Base-by-base conservation (phyloP, 1,139 yeast genomes). In the Candida sp. region DNA sequence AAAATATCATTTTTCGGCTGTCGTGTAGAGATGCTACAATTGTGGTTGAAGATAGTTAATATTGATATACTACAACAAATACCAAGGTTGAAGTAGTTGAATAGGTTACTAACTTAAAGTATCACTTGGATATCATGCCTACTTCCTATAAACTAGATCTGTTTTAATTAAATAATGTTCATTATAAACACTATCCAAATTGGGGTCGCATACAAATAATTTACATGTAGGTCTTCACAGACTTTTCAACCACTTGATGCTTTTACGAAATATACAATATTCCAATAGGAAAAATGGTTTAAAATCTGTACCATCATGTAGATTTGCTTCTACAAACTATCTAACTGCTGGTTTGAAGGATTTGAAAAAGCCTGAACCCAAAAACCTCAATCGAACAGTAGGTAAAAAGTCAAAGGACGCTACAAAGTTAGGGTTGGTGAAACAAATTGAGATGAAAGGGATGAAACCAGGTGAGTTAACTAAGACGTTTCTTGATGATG, bases 401-500 rank as follows among this genome's bases (percentile, higher is more conserved):
- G 11, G 11, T 25, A 7, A 25, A 25, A 25, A 25, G 11, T 11
- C 7, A n/a, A 32, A 32, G 34, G 19, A 6, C 12, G 6, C 19
- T 9, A 32, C 11, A 5, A 32, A 32, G 11, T 5, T 11, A 32
- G 34, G 11, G 6, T 32, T 32, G 6, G 2, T n/a, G 34, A 32
- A 32, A 32, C 35, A 39, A 21, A 7, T 6, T 5, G 27, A 35
- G 22, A 8, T n/a, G n/a, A 15, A 27, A 25, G 37, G 21, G 41
- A 33, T 12, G 21, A 8, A 40, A 37, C 36, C 35, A 41, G 7
- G 37, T 32, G 25, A 38, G 34, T 23, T 44, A 39, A 22, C 36
- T 44, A 6, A 41, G 42, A 11, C n/a, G 29, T 47, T 48, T 29
- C 43, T 39, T 21, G 38, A 33, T 7, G 42, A 42, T 3, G 46